Base-by-base conservation (phyloP, 2,329 filamentous ascomycete genomes). In the Colletotrichum gloeosporioides region DNA sequence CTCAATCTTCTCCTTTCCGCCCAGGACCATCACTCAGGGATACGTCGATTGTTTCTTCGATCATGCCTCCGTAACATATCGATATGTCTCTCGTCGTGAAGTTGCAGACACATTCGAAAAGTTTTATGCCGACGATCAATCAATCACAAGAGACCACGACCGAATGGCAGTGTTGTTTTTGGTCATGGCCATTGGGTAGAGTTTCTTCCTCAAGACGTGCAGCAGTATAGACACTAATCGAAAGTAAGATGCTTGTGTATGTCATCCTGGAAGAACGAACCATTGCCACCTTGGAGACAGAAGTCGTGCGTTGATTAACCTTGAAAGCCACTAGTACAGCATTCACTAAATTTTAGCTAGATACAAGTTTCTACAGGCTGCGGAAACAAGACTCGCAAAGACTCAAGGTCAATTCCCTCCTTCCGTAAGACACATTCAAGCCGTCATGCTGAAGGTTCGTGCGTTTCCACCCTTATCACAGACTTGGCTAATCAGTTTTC, bases 271-370 rank as follows among this genome's bases (percentile, higher is more conserved):
- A 49, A 49, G 18, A 49, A 49, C 39, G 39, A 49, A 49, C 39
- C 39, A n/a, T 49, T 49, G 39, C 39, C 39, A 18, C 39, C 39
- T 49, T 49, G 39, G 39, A 49, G 39, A 49, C 39, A 49, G 39
- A 49, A 49, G 18, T 49, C 39, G 39, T 49, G 2, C 39, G 18
- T n/a, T n/a, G 0, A 49, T 49, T 49, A 2, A n/a, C 39, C 9
- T 1, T 3, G 9, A 49, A 18, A 3, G 22, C 0, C 18, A 12
- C 9, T n/a, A 49, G 39, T n/a, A n/a, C 3, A 12, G 8, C 39
- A 12, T n/a, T 49, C 39, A 18, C 39, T 49, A n/a, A 49, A 2
- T 49, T n/a, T 49, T 12, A 12, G 39, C 12, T 49, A 49, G 39
- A 49, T 49, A 49, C 39, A 49, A 49, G 18, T 49, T 49, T 49